A percentile compares a stretch with the other conserved stretches of the same genome.
Conservation (phyloP, 2,329 filamentous ascomycete genomes). For the Parastagonospora nodorum region DNA sequence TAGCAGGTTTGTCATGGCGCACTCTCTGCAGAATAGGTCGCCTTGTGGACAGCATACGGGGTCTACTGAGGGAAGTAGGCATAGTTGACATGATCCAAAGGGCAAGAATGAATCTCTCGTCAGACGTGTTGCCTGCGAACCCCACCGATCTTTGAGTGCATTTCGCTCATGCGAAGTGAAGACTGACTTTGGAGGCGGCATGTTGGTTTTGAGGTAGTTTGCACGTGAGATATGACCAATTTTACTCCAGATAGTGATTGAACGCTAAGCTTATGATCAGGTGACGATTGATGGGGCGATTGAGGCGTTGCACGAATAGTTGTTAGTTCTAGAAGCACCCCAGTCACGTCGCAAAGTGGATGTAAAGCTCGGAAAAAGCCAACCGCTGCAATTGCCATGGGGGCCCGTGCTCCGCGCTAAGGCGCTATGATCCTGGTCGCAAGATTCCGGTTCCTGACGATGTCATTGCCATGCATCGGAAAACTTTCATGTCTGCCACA, state of each 20-base stretch:
- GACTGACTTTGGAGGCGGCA: slow-evolving; percentile 56
- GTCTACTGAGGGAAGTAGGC: slow-evolving; percentile 77
- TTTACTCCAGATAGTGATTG: no score
- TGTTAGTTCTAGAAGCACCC: no score
- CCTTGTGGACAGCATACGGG: slow-evolving; percentile 80
- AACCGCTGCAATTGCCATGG: slow-evolving; percentile 6
- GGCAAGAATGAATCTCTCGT: slow-evolving; percentile 89
- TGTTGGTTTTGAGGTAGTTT: slow-evolving; percentile 3
- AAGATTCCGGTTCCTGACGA: slow-evolving; percentile 19
- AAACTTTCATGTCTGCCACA: slow-evolving; percentile 21
- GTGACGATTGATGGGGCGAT: background rate
- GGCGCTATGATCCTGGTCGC: slow-evolving; percentile 16
- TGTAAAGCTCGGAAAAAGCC: background rate
- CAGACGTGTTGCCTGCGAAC: slow-evolving; percentile 79
- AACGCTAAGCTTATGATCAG: background rate
- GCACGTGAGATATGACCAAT: background rate
- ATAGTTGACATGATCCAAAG: slow-evolving; percentile 87
- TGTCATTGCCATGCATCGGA: slow-evolving; percentile 21
- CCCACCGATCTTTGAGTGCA: slow-evolving; percentile 82
- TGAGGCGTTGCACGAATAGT: no score
- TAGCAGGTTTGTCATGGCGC: slow-evolving; percentile 87
- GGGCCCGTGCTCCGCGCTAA: background rate
- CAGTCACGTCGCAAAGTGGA: background rate
- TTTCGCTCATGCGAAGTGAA: slow-evolving; percentile 92
- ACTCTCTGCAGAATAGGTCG: slow-evolving; percentile 95